phyloP scores from a whole-genome alignment of 169 alveolate genomes.

The Hammondia hammondi region DNA sequence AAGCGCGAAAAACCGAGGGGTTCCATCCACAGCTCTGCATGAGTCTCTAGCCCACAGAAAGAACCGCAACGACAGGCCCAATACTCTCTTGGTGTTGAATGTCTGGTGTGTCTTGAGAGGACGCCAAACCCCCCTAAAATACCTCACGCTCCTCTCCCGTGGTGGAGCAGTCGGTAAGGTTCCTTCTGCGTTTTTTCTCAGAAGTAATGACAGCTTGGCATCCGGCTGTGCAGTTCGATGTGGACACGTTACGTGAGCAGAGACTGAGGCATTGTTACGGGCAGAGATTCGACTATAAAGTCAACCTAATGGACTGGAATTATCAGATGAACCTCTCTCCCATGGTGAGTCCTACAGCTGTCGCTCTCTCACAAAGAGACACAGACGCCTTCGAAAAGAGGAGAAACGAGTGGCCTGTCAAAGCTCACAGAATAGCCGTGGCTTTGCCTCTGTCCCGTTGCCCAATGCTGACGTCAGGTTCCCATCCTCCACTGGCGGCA shows the following conservation, averaged over 20 bases:
- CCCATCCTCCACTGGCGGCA: constrained; percentile 75
- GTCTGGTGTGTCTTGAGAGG: too few relatives aligned
- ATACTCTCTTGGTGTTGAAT: too few relatives aligned
- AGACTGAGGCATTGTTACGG: constrained; percentile 82
- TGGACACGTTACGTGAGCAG: constrained; percentile 82
- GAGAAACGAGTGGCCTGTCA: background rate
- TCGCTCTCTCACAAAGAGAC: too few relatives aligned
- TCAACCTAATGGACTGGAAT: constrained; percentile 87
- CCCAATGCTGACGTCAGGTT: background rate
- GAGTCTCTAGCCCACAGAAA: too few relatives aligned
- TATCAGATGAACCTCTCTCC: constrained; percentile 66
- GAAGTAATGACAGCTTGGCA: constrained; percentile 73
- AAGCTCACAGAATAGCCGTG: background rate
- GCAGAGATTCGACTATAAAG: constrained; percentile 86
- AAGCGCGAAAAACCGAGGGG: too few relatives aligned
- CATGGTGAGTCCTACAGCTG: background rate
- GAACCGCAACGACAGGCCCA: too few relatives aligned
- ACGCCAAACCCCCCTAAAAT: too few relatives aligned
- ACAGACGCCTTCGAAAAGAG: background rate
- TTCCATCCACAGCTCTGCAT: too few relatives aligned
- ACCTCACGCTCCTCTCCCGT: too few relatives aligned
- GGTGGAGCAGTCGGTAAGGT: background rate
- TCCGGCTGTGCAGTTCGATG: constrained; percentile 78
- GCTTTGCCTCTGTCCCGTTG: too few relatives aligned
- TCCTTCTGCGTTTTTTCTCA: background rate